Percentiles rank a stretch among this genome's conserved stretches.
These are phyloP conservation scores for Cutaneotrichosporon sp. DNA, from an alignment of 1,284 basidiomycete genomes.

Conservation along the genomic window DNA sequence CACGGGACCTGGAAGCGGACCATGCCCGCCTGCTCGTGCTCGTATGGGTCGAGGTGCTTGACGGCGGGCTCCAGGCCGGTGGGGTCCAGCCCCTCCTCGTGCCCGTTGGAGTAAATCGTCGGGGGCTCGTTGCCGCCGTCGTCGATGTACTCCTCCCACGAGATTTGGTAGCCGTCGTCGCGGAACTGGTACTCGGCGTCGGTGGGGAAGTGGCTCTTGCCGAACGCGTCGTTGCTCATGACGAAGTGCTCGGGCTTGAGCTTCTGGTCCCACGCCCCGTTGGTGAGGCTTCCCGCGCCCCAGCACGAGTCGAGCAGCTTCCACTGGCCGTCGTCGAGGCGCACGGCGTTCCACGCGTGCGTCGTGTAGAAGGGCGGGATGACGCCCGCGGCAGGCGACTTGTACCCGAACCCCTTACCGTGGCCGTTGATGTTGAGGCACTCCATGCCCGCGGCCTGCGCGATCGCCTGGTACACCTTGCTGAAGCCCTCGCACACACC, in stretches of 20 bases:
- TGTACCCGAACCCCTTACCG: constrained; percentile 21
- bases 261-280: background rate
- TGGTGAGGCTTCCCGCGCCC: constrained; percentile 16
- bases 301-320: constrained; percentile 26
- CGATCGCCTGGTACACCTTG: constrained; percentile 14
- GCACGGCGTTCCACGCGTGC: constrained; percentile 25
- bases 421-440: constrained; percentile 9
- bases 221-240: constrained; percentile 16
- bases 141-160: constrained; percentile 15
- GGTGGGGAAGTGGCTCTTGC: constrained; percentile 14
- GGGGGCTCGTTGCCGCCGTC: background rate
- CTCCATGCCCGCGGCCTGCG: constrained; percentile 11
- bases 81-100: constrained; percentile 5
- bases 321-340: constrained; percentile 20
- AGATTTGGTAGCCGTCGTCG: background rate
- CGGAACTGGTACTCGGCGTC: constrained; percentile 5
- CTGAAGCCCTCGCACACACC: constrained; percentile 24
- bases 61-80: background rate
- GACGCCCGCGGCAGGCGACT: background rate
- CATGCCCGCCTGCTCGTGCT: background rate
- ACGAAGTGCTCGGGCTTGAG: constrained; percentile 14
- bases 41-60: constrained; percentile 3
- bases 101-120: background rate
- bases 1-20: constrained; percentile 12
- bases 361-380: background rate